These are phyloP conservation scores for Triangularia verruculosa DNA, from an alignment of 2,329 filamentous ascomycete genomes.

Conservation along the genomic window DNA sequence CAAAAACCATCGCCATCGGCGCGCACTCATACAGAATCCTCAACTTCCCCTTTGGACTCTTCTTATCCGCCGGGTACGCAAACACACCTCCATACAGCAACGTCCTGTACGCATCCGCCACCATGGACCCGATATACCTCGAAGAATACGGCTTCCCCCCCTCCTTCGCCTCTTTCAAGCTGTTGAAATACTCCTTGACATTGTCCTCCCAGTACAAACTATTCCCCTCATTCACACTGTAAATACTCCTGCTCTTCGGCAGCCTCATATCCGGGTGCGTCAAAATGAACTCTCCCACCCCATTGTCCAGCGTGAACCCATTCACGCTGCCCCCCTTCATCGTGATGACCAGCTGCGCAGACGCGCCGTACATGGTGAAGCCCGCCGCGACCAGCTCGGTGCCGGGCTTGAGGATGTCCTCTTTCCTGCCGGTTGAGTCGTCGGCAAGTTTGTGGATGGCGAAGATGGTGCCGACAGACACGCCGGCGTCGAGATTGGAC, in stretches of 20 bases:
- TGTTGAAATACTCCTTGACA: slow-evolving; percentile 84
- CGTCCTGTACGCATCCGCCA: slow-evolving; percentile 95
- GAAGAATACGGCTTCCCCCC: slow-evolving; percentile 87
- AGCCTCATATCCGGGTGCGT: slow-evolving; percentile 94
- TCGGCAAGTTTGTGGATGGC: slow-evolving; percentile 87
- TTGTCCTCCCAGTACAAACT: slow-evolving; percentile 91
- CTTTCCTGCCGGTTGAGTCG: slow-evolving; percentile 67
- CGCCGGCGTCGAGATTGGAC: slow-evolving; percentile 95
- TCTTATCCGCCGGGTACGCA: slow-evolving; percentile 95
- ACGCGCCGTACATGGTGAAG: slow-evolving; percentile 99
- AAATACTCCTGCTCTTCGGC: slow-evolving; percentile 77
- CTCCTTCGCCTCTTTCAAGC: slow-evolving; percentile 71
- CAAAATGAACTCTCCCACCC: slow-evolving; percentile 96
- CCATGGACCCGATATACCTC: slow-evolving; percentile 97
- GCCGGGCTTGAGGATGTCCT: slow-evolving; percentile 85
- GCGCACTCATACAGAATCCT: slow-evolving; percentile 97
- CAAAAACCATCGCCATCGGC: slow-evolving; percentile 98
- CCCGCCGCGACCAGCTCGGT: slow-evolving; percentile 89
- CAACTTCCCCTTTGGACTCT: slow-evolving; percentile 97
- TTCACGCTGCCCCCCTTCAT: slow-evolving; percentile 92
- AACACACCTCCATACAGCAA: slow-evolving; percentile 95
- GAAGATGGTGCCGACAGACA: slow-evolving; percentile 97
- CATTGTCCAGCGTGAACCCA: slow-evolving; percentile 96
- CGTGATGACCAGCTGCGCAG: slow-evolving; percentile 91
- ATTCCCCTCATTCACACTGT: slow-evolving; percentile 99